Evolutionary conservation across 2,329 filamentous ascomycete genomes (phyloP), one percentile per base, ranked within the genome.

Genomic region (Fusarium sp.): DNA sequence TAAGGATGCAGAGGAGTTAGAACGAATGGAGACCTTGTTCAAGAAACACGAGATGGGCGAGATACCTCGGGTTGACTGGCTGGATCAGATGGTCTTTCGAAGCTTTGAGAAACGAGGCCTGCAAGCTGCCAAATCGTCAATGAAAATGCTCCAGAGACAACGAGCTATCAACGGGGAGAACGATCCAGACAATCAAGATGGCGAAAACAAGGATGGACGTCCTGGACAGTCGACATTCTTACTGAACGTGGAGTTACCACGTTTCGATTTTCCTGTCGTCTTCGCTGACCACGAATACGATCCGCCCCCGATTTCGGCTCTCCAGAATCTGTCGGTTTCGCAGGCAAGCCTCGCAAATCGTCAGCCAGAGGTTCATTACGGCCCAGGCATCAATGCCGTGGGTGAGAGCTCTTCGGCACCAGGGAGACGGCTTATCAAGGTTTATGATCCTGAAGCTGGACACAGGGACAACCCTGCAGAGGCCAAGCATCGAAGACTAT

Each of bases 11-110:
- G 91, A 94, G 58, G 96, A 99, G 81, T 87, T 98, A 69, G 94
- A 98, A 76, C 88, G 96, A 22, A 88, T 99, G 74, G 95, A 98
- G 78, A 92, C 90, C 59, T 82, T 98, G 27, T 93, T 99, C 79
- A 99, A 99, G 83, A 97, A 97, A 82, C 96, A 98, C 79, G 97
- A 99, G 79, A 97, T 98, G 92, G 95, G 94, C 22, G 96, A 99
- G 80, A 95, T 99, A 31, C 91, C 94, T 1, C 90, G 94, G 20
- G 93, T 97, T 52, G 94, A 97, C 76, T 99, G 96, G 97, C 88
- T 99, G 46, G 96, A 99, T 80, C 93, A 96, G 77, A 88, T 98
- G 75, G 95, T 98, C 5, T 99, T 97, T 80, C 91, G 95, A 44
- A 92, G 92, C 56, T 91, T 97, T 66, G 95, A 97, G 83, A 96